Conservation (phyloP, 2,329 filamentous ascomycete genomes). For the Microcyclospora tardicrescens region DNA sequence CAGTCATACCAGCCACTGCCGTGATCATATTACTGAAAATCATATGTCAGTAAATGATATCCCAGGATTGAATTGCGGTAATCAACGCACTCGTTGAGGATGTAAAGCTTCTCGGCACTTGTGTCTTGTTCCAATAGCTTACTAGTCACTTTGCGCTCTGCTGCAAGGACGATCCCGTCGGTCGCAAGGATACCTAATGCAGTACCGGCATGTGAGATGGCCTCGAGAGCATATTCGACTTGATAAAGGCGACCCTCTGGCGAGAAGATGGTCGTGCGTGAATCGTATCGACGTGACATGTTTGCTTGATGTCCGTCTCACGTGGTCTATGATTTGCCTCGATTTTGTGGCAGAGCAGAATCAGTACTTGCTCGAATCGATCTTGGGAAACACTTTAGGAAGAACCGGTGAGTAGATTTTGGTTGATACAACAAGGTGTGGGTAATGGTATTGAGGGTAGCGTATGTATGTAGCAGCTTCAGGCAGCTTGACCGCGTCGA, state of each 20-base stretch:
- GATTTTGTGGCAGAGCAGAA: too few species aligned
- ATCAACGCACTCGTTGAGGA: conserved; percentile 75
- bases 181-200: conserved; percentile 93
- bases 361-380: too few species aligned
- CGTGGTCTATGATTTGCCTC: too few species aligned
- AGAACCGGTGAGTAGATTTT: too few species aligned
- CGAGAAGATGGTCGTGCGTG: conserved; percentile 89
- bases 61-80: neutral
- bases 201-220: conserved; percentile 95
- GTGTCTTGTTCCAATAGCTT: conserved; percentile 99
- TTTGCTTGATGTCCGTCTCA: neutral
- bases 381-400: too few species aligned
- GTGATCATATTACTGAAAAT: conserved; percentile 94
- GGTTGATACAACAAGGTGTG: too few species aligned
- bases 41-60: neutral
- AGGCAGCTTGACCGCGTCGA: conserved; percentile 1
- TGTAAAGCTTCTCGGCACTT: conserved; percentile 98
- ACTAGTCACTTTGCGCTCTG: conserved; percentile 97
- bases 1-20: conserved; percentile 96
- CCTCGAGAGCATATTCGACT: conserved; percentile 97
- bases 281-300: conserved; percentile 25
- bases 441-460: too few species aligned
- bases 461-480: neutral
- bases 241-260: conserved; percentile 97
- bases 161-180: conserved; percentile 95